Evolutionary conservation across 371 early-diverging fungal species (phyloP).

Genomic region (Coemansia sp.): DNA sequence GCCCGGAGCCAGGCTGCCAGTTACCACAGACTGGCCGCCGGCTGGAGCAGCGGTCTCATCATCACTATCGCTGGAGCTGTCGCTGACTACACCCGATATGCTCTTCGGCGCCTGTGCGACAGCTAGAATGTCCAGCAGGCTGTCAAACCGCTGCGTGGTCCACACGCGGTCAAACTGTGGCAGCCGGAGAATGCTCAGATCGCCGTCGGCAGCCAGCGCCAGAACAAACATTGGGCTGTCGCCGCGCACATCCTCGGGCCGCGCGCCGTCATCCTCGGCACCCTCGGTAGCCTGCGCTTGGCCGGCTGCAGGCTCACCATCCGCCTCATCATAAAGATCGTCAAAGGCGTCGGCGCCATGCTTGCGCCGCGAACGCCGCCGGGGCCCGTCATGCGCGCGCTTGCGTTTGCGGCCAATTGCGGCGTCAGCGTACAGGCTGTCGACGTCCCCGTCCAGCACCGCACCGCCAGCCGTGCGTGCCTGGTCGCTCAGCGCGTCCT

Average conservation of each 20-base stretch:
- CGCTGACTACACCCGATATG: background rate
- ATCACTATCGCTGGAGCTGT: conserved; percentile 9
- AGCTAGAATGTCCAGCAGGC: conserved; percentile 19
- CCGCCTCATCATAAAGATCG: conserved; percentile 34
- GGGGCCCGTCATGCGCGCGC: conserved; percentile 4
- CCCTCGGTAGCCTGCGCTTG: background rate
- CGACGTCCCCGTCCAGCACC: conserved; percentile 22
- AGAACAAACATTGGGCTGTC: conserved; percentile 27
- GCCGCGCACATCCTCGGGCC: conserved; percentile 23
- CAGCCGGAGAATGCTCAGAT: conserved; percentile 27
- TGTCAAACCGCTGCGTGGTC: conserved; percentile 31
- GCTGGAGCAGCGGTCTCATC: background rate
- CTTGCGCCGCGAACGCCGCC: conserved; percentile 15
- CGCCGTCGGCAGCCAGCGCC: conserved; percentile 14
- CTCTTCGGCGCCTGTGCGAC: background rate
- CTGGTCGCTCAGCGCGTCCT: conserved; percentile 12
- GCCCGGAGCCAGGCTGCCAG: background rate
- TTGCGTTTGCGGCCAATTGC: conserved; percentile 14
- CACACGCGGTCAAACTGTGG: conserved; percentile 36
- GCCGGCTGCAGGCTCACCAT: background rate
- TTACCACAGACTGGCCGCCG: background rate
- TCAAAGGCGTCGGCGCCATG: conserved; percentile 20
- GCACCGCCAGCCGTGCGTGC: background rate
- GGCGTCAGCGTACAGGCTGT: conserved; percentile 39
- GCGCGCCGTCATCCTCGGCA: conserved; percentile 18